Conservation (phyloP, 116 monocot genomes). For the Phalaenopsis hybrid region DNA sequence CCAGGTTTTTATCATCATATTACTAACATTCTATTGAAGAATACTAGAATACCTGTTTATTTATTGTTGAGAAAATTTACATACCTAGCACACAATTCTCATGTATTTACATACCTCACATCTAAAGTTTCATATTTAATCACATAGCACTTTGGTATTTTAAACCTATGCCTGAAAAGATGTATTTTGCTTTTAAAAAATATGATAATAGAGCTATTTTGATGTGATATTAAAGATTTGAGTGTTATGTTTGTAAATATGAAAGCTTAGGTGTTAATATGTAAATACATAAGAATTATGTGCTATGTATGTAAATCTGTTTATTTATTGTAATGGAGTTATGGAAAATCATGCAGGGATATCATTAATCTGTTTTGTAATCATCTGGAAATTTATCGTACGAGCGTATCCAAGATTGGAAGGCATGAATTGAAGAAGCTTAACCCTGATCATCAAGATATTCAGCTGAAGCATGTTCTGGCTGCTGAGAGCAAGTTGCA, state of each 20-base stretch:
- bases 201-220: no score
- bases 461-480: slow-evolving; percentile 52
- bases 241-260: no score
- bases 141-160: no score
- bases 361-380: slow-evolving; percentile 64
- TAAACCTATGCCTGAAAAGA: no score
- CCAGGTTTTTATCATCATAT: slow-evolving; percentile 41
- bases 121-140: no score
- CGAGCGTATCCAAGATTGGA: slow-evolving; percentile 60
- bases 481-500: slow-evolving; percentile 79
- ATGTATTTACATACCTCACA: no score
- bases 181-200: no score
- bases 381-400: slow-evolving; percentile 78
- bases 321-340: slow-evolving; percentile 6
- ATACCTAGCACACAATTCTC: no score
- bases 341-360: slow-evolving; percentile 55
- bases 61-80: neutral
- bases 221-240: no score
- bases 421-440: slow-evolving; percentile 45
- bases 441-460: slow-evolving; percentile 41
- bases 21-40: neutral
- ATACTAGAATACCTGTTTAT: neutral
- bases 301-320: neutral
- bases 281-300: no score
- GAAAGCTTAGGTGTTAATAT: no score